Evolutionary conservation across 768 basidiomycete species (phyloP).

Genomic region (Leccinum uliginosum): DNA sequence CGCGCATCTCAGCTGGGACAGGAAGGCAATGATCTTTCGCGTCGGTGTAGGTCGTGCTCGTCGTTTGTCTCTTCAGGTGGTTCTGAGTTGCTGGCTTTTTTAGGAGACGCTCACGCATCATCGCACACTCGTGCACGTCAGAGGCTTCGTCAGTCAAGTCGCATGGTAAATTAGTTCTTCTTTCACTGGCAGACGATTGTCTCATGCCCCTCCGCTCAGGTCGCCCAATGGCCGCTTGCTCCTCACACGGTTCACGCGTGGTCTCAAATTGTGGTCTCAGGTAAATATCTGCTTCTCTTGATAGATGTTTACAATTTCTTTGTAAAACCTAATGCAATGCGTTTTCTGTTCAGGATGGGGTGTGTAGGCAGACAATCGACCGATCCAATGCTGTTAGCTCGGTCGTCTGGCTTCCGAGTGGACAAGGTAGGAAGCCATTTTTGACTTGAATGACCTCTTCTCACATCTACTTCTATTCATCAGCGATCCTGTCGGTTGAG

Average conservation of each 20-base stretch:
- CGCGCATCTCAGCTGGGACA: constrained; percentile 39
- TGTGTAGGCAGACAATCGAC: constrained; percentile 46
- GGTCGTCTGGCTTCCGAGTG: constrained; percentile 46
- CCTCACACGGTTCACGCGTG: constrained; percentile 44
- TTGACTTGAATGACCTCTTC: background rate
- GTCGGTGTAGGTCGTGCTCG: constrained; percentile 34
- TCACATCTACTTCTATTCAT: background rate
- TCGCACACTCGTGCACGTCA: constrained; percentile 45
- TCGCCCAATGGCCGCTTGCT: constrained; percentile 44
- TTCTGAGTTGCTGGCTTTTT: background rate
- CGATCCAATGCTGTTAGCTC: constrained; percentile 42
- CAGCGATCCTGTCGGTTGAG: constrained; percentile 50
- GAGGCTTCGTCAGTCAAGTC: constrained; percentile 51
- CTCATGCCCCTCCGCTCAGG: constrained; percentile 23
- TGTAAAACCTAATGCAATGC: background rate
- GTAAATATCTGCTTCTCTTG: constrained; percentile 16
- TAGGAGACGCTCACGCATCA: constrained; percentile 41
- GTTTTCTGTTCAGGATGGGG: constrained; percentile 37
- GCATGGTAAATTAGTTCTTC: constrained; percentile 35
- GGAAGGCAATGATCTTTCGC: constrained; percentile 44
- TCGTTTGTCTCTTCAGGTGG: background rate
- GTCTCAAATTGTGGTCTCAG: constrained; percentile 51
- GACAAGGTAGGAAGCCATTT: constrained; percentile 34
- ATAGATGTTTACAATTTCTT: background rate
- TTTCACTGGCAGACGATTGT: background rate